Evolutionary conservation across 768 basidiomycete genomes (phyloP).

Genomic region (Pulveroboletus ravenelii): DNA sequence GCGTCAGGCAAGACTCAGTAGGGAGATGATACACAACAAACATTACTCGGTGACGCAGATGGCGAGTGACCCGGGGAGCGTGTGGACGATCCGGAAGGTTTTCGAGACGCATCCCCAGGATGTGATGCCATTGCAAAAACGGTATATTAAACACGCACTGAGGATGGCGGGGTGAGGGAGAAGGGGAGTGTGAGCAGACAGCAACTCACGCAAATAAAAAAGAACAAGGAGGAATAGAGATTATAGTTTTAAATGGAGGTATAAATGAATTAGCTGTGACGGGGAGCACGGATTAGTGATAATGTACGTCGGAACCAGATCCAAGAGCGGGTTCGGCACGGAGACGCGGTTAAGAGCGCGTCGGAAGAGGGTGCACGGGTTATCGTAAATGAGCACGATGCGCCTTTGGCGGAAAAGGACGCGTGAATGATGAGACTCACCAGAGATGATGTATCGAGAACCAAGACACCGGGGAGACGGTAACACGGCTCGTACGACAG

Average conservation of each 20-base stretch:
- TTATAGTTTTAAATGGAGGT: conserved; percentile 31
- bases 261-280: conserved; percentile 35
- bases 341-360: conserved; percentile 30
- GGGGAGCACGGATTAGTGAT: conserved; percentile 21
- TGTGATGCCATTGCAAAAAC: conserved; percentile 31
- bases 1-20: conserved; percentile 5
- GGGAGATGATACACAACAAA: conserved; percentile 30
- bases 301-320: conserved; percentile 20
- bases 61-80: conserved; percentile 63
- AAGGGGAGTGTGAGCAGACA: conserved; percentile 4
- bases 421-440: conserved; percentile 31
- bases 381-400: conserved; percentile 34
- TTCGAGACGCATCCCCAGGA: conserved; percentile 48
- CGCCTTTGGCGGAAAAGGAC: conserved; percentile 21
- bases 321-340: conserved; percentile 24
- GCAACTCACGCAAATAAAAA: conserved; percentile 29
- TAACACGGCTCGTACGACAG: conserved; percentile 9
- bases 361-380: conserved; percentile 18
- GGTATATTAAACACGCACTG: conserved; percentile 30
- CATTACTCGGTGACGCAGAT: conserved; percentile 53
- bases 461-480: conserved; percentile 18
- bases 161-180: conserved; percentile 15
- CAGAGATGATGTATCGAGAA: conserved; percentile 29
- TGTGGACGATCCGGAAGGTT: conserved; percentile 66
- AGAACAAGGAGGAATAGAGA: conserved; percentile 22